Conservation (phyloP, 2,329 filamentous ascomycete genomes). For the Bretziella fagacearum region DNA sequence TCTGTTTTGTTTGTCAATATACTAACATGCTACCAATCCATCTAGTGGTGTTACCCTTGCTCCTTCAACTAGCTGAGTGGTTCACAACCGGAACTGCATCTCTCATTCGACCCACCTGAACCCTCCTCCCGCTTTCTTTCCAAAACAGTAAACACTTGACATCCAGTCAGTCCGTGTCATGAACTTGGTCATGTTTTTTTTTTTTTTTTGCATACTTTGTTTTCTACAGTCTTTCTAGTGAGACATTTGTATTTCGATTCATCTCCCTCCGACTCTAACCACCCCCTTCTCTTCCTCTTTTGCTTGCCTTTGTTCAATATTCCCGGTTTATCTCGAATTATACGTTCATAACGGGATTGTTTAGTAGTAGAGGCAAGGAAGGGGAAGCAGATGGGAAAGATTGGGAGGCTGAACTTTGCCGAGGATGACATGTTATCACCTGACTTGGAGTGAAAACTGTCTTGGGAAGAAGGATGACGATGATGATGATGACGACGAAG, state of each 20-base stretch:
- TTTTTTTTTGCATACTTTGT: slow-evolving; percentile 1
- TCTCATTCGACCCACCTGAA: not conserved
- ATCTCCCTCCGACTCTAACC: too few species aligned
- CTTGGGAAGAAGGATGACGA: not conserved
- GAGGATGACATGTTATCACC: not conserved
- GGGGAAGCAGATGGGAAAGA: too few species aligned
- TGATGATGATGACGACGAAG: not conserved
- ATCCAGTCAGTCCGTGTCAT: not conserved
- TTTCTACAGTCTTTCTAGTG: not conserved
- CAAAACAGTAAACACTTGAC: slow-evolving; percentile 4
- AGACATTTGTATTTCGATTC: too few species aligned
- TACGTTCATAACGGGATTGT: too few species aligned
- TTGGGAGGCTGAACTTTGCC: not conserved
- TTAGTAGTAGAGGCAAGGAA: too few species aligned
- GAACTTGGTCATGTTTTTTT: not conserved
- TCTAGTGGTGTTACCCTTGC: slow-evolving; percentile 37
- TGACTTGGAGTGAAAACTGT: slow-evolving; percentile 3
- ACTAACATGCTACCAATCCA: slow-evolving; percentile 16
- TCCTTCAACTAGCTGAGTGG: slow-evolving; percentile 30
- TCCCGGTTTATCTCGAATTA: too few species aligned
- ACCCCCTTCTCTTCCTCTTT: too few species aligned
- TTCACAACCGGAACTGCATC: slow-evolving; percentile 6
- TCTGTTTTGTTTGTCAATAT: slow-evolving; percentile 6
- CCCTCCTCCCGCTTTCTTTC: not conserved
- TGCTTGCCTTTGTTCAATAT: too few species aligned